These are phyloP conservation scores for Apocynum venetum DNA, from an alignment of 257 asterid species.

Conservation along the genomic window DNA sequence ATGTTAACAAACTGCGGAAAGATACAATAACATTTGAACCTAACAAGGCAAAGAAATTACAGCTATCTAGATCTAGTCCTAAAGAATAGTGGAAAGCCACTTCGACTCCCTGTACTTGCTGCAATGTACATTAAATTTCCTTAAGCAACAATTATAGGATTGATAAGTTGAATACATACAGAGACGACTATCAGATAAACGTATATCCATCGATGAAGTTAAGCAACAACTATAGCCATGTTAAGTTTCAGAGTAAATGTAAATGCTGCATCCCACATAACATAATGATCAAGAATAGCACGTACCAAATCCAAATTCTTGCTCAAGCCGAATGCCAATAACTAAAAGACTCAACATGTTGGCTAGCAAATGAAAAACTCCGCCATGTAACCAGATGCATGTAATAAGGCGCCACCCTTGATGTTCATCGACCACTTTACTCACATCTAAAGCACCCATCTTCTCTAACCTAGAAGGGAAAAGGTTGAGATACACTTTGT, in stretches of 20 bases:
- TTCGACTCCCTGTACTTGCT: background rate
- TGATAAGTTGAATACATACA: background rate
- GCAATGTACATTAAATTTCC: background rate
- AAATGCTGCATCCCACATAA: background rate
- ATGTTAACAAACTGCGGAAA: background rate
- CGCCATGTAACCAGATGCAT: slow-evolving; percentile 90
- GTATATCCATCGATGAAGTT: background rate
- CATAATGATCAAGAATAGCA: background rate
- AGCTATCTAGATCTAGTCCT: background rate
- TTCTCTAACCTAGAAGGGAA: slow-evolving; percentile 33
- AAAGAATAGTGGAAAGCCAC: slow-evolving; percentile 2
- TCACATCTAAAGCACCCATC: slow-evolving; percentile 85
- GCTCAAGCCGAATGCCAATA: slow-evolving; percentile 87
- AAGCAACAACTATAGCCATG: background rate
- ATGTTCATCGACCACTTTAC: slow-evolving; percentile 64
- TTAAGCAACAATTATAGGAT: background rate
- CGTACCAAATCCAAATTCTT: slow-evolving; percentile 86
- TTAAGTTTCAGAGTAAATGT: background rate
- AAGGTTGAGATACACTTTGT: background rate
- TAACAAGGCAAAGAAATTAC: background rate
- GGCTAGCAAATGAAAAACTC: slow-evolving; percentile 85
- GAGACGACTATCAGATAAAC: background rate
- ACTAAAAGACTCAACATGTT: slow-evolving; percentile 82
- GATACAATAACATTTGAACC: slow-evolving; percentile 4
- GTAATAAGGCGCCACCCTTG: slow-evolving; percentile 90